Evolutionary conservation across 345 rosid species (phyloP).

Genomic region (Eucalyptus polybractea): DNA sequence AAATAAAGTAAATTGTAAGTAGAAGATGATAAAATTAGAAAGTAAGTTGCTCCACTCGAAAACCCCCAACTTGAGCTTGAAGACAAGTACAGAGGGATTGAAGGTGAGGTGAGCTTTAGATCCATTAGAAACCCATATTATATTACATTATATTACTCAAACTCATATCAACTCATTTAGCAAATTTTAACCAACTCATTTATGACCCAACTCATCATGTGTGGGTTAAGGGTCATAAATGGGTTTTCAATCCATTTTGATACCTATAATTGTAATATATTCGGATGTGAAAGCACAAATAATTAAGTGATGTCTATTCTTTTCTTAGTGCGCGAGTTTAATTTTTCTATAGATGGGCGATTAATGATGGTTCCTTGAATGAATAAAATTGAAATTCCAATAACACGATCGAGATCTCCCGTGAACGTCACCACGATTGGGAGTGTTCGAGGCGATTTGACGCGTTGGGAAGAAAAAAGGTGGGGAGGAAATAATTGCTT

Average conservation of each 20-base stretch:
- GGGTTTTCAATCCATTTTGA: not conserved
- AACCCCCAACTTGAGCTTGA: not conserved
- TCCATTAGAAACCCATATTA: not conserved
- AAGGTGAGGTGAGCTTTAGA: not conserved
- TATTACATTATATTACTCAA: not conserved
- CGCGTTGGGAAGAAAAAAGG: not conserved
- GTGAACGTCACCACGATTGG: not conserved
- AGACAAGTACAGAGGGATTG: not conserved
- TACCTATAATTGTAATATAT: not conserved
- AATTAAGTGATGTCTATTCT: not conserved
- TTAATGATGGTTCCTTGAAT: not conserved
- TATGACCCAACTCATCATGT: not conserved
- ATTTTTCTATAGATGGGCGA: not conserved
- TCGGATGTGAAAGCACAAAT: not conserved
- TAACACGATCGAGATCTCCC: not conserved
- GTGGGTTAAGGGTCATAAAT: too few relatives aligned
- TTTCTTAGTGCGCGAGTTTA: not conserved
- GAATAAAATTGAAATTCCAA: not conserved
- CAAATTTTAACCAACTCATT: too few relatives aligned
- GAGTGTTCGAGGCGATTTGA: not conserved
- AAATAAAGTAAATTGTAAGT: too few relatives aligned
- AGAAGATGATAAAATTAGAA: not conserved
- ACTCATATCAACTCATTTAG: not conserved
- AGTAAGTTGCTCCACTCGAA: not conserved
- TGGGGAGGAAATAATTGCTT: not conserved